Percentiles rank a stretch among this genome's conserved stretches.
Conservation (phyloP, 2,329 filamentous ascomycete species). For the Grosmannia huntii region DNA sequence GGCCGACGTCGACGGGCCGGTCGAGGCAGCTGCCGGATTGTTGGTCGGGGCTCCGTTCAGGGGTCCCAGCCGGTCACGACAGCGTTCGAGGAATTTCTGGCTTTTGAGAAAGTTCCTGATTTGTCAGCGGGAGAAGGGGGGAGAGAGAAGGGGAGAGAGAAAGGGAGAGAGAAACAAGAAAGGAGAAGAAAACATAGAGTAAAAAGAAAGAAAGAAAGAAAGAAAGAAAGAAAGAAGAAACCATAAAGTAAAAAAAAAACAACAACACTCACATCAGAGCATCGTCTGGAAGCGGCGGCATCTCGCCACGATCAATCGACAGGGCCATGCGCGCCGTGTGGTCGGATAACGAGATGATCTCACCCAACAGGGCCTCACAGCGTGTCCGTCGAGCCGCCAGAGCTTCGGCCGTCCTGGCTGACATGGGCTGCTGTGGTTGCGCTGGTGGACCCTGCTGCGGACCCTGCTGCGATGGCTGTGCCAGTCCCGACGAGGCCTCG, state of each 20-base stretch:
- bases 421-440: not conserved
- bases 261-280: slow-evolving; percentile 4
- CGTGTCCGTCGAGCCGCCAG: slow-evolving; percentile 9
- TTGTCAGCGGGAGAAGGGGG: too few relatives aligned
- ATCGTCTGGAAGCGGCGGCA: slow-evolving; percentile 12
- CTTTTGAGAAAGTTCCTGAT: slow-evolving; percentile 10
- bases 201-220: not conserved
- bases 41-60: not conserved
- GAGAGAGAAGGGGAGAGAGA: too few relatives aligned
- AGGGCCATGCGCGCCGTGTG: slow-evolving; percentile 30
- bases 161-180: not conserved
- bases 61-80: slow-evolving; percentile 8
- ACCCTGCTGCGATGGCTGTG: not conserved
- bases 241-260: not conserved
- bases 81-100: slow-evolving; percentile 13
- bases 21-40: not conserved
- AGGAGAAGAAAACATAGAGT: too few relatives aligned
- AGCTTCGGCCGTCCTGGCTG: slow-evolving; percentile 9
- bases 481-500: not conserved
- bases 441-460: not conserved
- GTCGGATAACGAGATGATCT: slow-evolving; percentile 29
- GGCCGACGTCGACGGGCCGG: not conserved
- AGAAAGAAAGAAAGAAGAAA: not conserved
- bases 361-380: slow-evolving; percentile 21
- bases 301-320: slow-evolving; percentile 15